Evolutionary conservation across 192 early-diverging fungal species (phyloP).

Genomic region (Jimgerdemannia flammicorona): DNA sequence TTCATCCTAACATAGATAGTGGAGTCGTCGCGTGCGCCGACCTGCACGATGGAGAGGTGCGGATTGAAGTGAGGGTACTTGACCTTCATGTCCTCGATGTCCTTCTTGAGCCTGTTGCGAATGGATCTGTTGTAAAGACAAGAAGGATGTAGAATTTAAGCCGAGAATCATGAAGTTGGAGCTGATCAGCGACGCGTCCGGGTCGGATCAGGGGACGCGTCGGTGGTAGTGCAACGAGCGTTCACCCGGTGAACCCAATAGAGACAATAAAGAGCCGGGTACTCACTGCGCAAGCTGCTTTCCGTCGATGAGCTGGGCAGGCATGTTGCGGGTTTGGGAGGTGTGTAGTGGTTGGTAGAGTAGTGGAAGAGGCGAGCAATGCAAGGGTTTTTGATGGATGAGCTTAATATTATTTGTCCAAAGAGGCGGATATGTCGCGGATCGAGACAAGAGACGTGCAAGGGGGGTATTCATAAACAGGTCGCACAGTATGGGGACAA

Average conservation of each 20-base stretch:
- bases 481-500: background rate
- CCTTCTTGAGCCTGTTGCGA: constrained; percentile 61
- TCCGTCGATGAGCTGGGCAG: constrained; percentile 70
- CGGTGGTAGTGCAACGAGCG: background rate
- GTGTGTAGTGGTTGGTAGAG: background rate
- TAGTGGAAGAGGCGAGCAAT: background rate
- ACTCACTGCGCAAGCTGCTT: constrained; percentile 75
- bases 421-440: background rate
- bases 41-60: constrained; percentile 86
- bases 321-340: constrained; percentile 12
- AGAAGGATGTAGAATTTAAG: background rate
- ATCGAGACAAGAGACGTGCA: background rate
- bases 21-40: constrained; percentile 92
- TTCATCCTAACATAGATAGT: constrained; percentile 93
- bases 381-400: background rate
- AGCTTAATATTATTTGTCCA: background rate
- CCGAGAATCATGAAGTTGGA: too few species aligned
- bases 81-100: constrained; percentile 61
- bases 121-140: constrained; percentile 49
- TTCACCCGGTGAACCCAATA: background rate
- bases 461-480: background rate
- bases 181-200: too few species aligned
- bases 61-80: constrained; percentile 71
- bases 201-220: background rate
- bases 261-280: background rate